Evolutionary conservation across 371 early-diverging fungal genomes (phyloP), one percentile per base, ranked within the genome.

Genomic region (Mucor circinelloides): DNA sequence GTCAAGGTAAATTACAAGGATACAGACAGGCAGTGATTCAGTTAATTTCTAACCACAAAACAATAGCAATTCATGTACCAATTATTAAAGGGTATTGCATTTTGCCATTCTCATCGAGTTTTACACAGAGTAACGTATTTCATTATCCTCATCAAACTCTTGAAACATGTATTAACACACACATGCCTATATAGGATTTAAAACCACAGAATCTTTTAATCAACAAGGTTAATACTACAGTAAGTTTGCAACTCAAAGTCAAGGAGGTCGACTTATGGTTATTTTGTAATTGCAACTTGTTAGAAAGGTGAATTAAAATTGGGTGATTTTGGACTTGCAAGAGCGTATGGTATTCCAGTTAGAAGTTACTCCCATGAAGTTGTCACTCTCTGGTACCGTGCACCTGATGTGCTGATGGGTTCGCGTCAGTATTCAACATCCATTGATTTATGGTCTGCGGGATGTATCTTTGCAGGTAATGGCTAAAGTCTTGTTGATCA

Each of bases 391-490:
- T 95, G 94, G 94, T 99, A 99, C 79, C 90, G 99, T 69, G 94
- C 99, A 3, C 99, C 99, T 2, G 99, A 99, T 81, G 97, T 99
- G n/a, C 76, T 99, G 38, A 90, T 99, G 91, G 99, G 99, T 6
- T 94, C 95, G 32, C 89, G 95, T 67, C 94, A 97, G 67, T 99
- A 99, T 76, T 91, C 94, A 15, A 98, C 96, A 19, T 95, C 96
- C 4, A 97, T 99, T 68, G 99, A 99, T 83, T 88, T 99, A 44
- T 99, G 99, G 99, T 96, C 97, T 32, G 91, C 96, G 25, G 99
- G 99, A 28, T 99, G 99, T 82, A 99, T 99, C 46, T 89, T 95
- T 80, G 94, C 93, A 50, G 95, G 93, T 86, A 71, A 70, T 31
- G 21, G 31, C 28, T 7, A 50, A 17, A 12, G 13, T 28, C 6